phyloP scores from a whole-genome alignment of 2,329 filamentous ascomycete genomes.

The Orbilia oligospora region DNA sequence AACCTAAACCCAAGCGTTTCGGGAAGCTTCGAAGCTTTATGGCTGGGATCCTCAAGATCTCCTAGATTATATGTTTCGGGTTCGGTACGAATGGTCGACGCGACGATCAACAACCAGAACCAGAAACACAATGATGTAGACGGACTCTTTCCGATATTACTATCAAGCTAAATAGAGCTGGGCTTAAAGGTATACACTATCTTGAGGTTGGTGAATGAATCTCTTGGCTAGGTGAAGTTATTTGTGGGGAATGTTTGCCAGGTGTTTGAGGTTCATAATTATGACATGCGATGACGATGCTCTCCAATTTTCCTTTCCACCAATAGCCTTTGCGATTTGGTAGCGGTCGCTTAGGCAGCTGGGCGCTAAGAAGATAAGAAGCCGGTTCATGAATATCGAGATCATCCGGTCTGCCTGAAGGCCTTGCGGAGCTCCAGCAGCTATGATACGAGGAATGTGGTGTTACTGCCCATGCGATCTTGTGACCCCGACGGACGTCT shows the following conservation, averaged over 20 bases:
- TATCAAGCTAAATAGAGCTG: neutral
- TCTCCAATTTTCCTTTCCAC: slow-evolving; percentile 10
- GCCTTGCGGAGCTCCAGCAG: slow-evolving; percentile 30
- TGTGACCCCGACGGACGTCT: slow-evolving; percentile 43
- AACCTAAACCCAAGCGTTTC: slow-evolving; percentile 26
- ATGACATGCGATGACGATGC: slow-evolving; percentile 20
- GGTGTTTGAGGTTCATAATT: slow-evolving; percentile 38
- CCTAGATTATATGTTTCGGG: slow-evolving; percentile 14
- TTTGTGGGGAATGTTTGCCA: slow-evolving; percentile 16
- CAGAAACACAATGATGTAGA: slow-evolving; percentile 5
- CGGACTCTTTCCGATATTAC: slow-evolving; percentile 41
- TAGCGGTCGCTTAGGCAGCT: slow-evolving; percentile 33
- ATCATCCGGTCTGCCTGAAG: slow-evolving; percentile 34
- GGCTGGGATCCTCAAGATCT: slow-evolving; percentile 1
- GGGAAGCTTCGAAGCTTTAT: slow-evolving; percentile 46
- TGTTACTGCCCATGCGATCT: slow-evolving; percentile 31
- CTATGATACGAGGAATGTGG: slow-evolving; percentile 45
- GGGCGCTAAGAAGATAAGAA: slow-evolving; percentile 54
- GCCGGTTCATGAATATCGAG: slow-evolving; percentile 29
- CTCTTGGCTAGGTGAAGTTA: neutral
- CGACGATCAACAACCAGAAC: neutral
- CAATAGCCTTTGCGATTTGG: slow-evolving; percentile 31
- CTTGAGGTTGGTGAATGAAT: neutral
- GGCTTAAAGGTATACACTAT: neutral
- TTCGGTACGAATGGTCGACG: neutral